phyloP scores from a whole-genome alignment of 2,329 filamentous ascomycete species.

The Fusarium pininemorale region DNA sequence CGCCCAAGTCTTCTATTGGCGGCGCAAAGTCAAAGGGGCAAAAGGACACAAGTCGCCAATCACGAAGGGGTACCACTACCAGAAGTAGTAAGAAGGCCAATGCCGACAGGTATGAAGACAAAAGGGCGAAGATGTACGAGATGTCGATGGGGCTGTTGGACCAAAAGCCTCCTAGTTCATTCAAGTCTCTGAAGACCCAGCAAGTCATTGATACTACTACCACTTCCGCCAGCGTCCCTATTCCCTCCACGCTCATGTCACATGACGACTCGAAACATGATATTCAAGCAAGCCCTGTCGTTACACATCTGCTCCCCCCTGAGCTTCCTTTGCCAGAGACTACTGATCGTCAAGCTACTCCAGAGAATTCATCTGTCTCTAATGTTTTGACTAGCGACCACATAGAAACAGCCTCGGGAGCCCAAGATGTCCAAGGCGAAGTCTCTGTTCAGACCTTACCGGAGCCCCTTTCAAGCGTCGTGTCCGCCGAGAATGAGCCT shows the following conservation, averaged over 20 bases:
- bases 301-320: no score
- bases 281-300: not conserved
- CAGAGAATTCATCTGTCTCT: not conserved
- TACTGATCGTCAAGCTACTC: not conserved
- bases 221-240: not conserved
- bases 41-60: no score
- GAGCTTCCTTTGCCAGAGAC: not conserved
- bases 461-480: not conserved
- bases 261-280: not conserved
- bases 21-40: not conserved
- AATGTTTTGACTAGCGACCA: no score
- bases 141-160: not conserved
- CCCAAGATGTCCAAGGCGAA: not conserved
- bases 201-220: not conserved
- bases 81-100: not conserved
- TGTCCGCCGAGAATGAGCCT: not conserved
- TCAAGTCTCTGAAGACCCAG: not conserved
- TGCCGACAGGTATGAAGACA: not conserved
- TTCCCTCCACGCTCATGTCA: not conserved
- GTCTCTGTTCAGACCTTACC: not conserved
- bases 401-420: not conserved
- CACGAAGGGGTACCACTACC: not conserved
- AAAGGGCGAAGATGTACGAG: not conserved
- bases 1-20: not conserved
- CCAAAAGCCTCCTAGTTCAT: no score